Evolutionary conservation across 768 basidiomycete genomes (phyloP).

Genomic region (Pulveroboletus sp.): DNA sequence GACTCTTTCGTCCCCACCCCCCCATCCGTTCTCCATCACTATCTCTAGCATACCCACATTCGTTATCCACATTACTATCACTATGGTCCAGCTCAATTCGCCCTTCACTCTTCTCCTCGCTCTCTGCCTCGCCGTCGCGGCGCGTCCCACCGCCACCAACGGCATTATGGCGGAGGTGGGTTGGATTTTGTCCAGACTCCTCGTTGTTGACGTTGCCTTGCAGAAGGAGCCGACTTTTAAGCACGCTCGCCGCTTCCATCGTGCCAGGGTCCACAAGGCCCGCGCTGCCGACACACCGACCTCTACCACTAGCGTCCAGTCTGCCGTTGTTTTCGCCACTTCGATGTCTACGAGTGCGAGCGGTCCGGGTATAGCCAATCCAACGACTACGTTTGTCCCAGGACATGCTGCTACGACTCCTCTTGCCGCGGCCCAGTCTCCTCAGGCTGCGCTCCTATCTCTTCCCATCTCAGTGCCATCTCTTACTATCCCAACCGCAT

Average conservation of each 20-base stretch:
- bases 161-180: constrained; percentile 10
- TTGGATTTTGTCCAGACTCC: not conserved
- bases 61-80: constrained; percentile 27
- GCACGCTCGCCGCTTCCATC: constrained; percentile 16
- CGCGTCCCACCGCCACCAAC: constrained; percentile 11
- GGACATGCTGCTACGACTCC: too few relatives aligned
- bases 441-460: too few relatives aligned
- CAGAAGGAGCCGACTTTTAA: constrained; percentile 7
- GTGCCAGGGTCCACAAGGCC: constrained; percentile 3
- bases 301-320: not conserved
- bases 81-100: constrained; percentile 28
- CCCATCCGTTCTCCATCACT: constrained; percentile 11
- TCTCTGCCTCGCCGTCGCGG: constrained; percentile 23
- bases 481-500: too few relatives aligned
- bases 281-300: constrained; percentile 16
- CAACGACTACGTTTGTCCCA: too few relatives aligned
- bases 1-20: not conserved
- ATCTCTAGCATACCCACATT: constrained; percentile 20
- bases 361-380: too few relatives aligned
- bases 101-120: constrained; percentile 30
- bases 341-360: not conserved
- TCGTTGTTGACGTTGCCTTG: constrained; percentile 3
- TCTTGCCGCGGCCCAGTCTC: too few relatives aligned
- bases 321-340: not conserved
- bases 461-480: too few relatives aligned